These are phyloP conservation scores for Aspergillus nanangensis DNA, from an alignment of 495 filamentous ascomycete species.

Conservation along the genomic window DNA sequence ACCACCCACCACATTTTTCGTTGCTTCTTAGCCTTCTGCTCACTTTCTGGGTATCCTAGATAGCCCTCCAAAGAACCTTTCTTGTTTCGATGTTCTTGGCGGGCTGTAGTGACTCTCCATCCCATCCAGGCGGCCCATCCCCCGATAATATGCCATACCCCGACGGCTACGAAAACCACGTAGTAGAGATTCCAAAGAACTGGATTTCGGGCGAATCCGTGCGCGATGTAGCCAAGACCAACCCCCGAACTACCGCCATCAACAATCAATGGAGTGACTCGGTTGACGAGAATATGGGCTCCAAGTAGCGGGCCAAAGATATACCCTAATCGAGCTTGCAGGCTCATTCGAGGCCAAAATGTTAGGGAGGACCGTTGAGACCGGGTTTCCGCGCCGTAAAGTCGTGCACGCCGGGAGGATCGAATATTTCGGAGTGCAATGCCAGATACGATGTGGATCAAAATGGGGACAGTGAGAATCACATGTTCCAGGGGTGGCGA, in stretches of 20 bases:
- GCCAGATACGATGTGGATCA: conserved; percentile 58
- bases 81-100: conserved; percentile 28
- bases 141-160: conserved; percentile 76
- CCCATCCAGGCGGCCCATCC: conserved; percentile 74
- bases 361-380: conserved; percentile 28
- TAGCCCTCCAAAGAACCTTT: conserved; percentile 35
- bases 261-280: conserved; percentile 63
- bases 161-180: conserved; percentile 59
- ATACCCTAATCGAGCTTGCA: conserved; percentile 65
- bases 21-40: conserved; percentile 35
- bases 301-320: conserved; percentile 56
- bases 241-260: conserved; percentile 82
- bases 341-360: conserved; percentile 65
- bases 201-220: conserved; percentile 71
- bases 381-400: conserved; percentile 62
- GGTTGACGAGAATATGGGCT: conserved; percentile 67
- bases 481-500: conserved; percentile 50
- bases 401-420: conserved; percentile 56
- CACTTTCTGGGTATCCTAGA: conserved; percentile 31
- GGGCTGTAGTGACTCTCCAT: conserved; percentile 39
- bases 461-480: conserved; percentile 39
- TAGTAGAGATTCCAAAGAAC: conserved; percentile 65
- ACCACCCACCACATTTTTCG: conserved; percentile 66
- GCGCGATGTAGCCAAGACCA: conserved; percentile 75
- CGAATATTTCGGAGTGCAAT: conserved; percentile 71